phyloP scores from a whole-genome alignment of 2,329 filamentous ascomycete genomes.

The Cadophora sp. region DNA sequence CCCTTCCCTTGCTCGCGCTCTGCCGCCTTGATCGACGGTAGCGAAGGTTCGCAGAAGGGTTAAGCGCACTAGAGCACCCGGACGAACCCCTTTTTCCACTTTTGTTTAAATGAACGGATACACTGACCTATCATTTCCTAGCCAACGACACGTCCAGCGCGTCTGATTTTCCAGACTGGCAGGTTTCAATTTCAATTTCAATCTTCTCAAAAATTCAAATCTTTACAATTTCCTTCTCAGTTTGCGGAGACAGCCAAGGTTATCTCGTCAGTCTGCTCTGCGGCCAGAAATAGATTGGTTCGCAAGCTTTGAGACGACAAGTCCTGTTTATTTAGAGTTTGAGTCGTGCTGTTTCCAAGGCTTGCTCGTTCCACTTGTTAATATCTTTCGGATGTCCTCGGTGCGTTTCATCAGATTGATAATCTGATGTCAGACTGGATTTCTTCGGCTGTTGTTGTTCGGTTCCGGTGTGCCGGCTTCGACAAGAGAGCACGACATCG shows the following conservation, averaged over 20 bases:
- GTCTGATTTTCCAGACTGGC: not conserved
- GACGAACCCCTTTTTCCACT: not conserved
- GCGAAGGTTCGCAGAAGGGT: conserved; percentile 2
- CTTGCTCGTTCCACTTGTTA: not conserved
- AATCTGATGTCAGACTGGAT: conserved; percentile 6
- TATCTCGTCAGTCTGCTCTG: not conserved
- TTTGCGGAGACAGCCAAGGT: too few relatives aligned
- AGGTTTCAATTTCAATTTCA: not conserved
- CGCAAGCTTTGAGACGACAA: not conserved
- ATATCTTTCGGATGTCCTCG: not conserved
- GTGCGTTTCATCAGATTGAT: conserved; percentile 1
- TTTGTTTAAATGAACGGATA: conserved; percentile 8
- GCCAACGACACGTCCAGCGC: conserved; percentile 6
- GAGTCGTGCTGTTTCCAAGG: not conserved
- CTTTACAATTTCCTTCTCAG: too few relatives aligned
- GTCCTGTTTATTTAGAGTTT: not conserved
- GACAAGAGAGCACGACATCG: conserved; percentile 3
- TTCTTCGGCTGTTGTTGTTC: not conserved
- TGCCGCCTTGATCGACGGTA: conserved; percentile 8
- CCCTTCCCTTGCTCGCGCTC: not conserved
- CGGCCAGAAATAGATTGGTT: not conserved
- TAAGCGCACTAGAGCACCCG: not conserved
- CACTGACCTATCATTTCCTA: not conserved
- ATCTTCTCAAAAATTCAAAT: not conserved
- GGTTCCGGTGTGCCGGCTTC: not conserved